Conservation (phyloP, 331 rosid genomes). For the Stylosanthes scabra region DNA sequence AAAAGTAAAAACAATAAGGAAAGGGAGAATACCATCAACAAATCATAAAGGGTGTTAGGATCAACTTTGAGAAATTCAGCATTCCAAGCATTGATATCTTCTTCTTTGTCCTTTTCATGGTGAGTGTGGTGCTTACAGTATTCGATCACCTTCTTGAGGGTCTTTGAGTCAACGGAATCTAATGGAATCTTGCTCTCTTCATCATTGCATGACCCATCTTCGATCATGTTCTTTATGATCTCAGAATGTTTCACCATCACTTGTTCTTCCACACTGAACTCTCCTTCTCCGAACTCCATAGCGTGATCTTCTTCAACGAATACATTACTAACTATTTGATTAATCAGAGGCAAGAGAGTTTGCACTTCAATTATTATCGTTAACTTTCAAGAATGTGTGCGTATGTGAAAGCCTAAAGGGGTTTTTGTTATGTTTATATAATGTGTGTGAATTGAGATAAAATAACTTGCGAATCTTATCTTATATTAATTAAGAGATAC, state of each 20-base stretch:
- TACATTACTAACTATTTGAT: not conserved
- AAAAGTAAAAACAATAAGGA: no score
- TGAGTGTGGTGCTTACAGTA: slow-evolving; percentile 14
- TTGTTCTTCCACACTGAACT: not conserved
- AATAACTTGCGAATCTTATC: no score
- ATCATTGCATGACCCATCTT: not conserved
- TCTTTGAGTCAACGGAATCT: not conserved
- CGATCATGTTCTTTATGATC: slow-evolving; percentile 11
- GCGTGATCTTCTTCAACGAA: not conserved
- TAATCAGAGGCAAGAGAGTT: no score
- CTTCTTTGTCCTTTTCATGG: no score
- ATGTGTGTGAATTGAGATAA: no score
- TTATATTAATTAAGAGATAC: no score
- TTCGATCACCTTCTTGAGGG: not conserved
- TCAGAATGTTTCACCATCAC: not conserved
- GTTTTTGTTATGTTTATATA: not conserved
- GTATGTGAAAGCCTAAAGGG: not conserved
- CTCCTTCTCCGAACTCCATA: not conserved
- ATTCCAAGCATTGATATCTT: not conserved
- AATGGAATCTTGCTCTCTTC: not conserved
- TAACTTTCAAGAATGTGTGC: not conserved
- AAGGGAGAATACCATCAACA: not conserved
- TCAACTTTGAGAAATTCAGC: slow-evolving; percentile 8
- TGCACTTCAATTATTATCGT: not conserved
- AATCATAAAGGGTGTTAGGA: not conserved